phyloP scores from a whole-genome alignment of 2,329 filamentous ascomycete genomes.

The Pseudogymnoascus verrucosus region DNA sequence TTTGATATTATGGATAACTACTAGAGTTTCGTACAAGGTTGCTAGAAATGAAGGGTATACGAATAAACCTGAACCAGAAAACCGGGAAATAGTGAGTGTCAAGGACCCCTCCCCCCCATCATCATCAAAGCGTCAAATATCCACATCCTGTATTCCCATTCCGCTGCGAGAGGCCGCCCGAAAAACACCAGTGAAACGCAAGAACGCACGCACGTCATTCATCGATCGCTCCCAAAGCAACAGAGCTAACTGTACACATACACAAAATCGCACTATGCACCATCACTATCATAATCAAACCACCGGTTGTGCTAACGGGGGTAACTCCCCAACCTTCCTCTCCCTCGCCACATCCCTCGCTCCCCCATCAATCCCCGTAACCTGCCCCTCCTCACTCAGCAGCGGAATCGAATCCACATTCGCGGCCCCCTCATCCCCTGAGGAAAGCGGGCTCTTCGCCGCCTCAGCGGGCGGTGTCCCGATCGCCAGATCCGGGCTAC shows the following conservation, averaged over 20 bases:
- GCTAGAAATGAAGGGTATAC: constrained; percentile 6
- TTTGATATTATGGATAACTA: background rate
- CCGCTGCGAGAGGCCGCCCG: background rate
- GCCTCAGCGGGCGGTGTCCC: constrained; percentile 29
- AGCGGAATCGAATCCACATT: constrained; percentile 49
- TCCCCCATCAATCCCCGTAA: constrained; percentile 38
- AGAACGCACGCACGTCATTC: background rate
- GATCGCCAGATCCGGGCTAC: constrained; percentile 41
- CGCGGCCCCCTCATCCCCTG: background rate
- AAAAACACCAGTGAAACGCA: background rate
- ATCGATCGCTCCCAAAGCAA: background rate
- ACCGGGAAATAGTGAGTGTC: background rate
- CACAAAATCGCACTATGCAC: background rate
- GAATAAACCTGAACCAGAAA: background rate
- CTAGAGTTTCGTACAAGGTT: background rate
- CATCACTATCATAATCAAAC: background rate
- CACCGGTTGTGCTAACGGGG: background rate
- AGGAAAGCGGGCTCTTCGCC: constrained; percentile 24
- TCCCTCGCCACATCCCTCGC: constrained; percentile 41
- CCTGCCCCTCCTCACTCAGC: constrained; percentile 37
- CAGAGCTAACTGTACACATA: background rate
- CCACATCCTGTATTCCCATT: background rate
- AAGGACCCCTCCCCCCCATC: background rate
- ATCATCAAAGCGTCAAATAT: background rate
- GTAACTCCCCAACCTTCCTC: constrained; percentile 30